Base-by-base conservation (phyloP, 345 rosid species). In the Eucalyptus melliodora region DNA sequence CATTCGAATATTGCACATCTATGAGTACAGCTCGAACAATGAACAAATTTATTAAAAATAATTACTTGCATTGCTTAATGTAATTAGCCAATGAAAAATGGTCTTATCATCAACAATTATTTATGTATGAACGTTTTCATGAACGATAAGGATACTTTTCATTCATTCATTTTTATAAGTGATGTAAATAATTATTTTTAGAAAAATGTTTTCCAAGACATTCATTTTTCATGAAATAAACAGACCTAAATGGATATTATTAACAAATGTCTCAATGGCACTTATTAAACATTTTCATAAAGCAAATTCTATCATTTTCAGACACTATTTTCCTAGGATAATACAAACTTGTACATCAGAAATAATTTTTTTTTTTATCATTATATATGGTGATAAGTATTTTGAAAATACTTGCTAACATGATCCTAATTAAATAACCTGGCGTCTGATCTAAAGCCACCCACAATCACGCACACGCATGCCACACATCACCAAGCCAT, bases 121-220 rank as follows among this genome's bases (percentile, higher is more conserved):
- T 53, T 53, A 53, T 53, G 56, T 53, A 53, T 53, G 24, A 7
- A 53, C 2, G 3, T 53, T 53, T 53, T 53, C 56, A 1, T 53
- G 24, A 53, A 53, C 2, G 1, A 53, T 51, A 51, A 51, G 16
- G 0, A 51, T 51, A 51, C 55, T 51, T 51, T 51, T 51, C 55
- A 51, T 51, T 51, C 55, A 16, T 51, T 16, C 9, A 51, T 16
- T 16, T 50, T 51, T 16, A 51, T 15, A 50, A 50, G 17, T 51
- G 9, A 51, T 51, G 7, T 51, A 50, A 50, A 50, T 51, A 3
- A 51, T 51, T 51, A 51, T 51, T 51, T 51, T 16, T 16, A 51
- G 21, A 3, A 51, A 51, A 50, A 51, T 0, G 0, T 3, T 16
- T 51, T 51, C 9, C 55, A 16, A 51, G 4, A 3, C 8, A 51